Conservation (phyloP, 768 basidiomycete genomes). For the Panaeolus cyanescens region DNA sequence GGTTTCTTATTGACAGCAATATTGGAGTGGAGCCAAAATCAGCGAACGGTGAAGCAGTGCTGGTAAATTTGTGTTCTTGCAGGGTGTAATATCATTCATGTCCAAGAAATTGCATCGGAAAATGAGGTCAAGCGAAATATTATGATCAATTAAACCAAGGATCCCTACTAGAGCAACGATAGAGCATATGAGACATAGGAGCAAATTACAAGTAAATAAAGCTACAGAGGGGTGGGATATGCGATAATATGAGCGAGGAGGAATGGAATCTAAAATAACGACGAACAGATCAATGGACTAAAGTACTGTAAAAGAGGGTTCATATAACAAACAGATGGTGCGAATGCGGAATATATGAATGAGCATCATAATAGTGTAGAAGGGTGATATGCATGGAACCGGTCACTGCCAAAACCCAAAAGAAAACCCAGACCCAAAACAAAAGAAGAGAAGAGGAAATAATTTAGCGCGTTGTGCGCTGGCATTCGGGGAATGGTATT, state of each 20-base stretch:
- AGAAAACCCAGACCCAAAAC: conserved; percentile 7
- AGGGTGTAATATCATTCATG: too few relatives aligned
- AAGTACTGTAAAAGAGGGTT: background rate
- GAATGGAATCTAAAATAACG: conserved; percentile 2
- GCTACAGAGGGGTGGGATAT: background rate
- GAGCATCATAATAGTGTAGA: background rate
- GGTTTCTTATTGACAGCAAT: background rate
- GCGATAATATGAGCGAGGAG: background rate
- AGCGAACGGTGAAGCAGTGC: background rate
- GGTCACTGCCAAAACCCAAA: conserved; percentile 9
- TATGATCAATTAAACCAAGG: background rate
- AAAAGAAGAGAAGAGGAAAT: background rate
- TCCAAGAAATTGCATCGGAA: too few relatives aligned
- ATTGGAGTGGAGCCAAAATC: background rate
- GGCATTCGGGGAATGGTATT: conserved; percentile 41
- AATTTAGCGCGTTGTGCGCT: conserved; percentile 33
- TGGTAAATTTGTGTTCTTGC: background rate
- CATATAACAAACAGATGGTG: conserved; percentile 3
- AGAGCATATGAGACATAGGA: background rate
- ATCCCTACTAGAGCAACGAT: background rate
- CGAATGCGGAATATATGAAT: conserved; percentile 8
- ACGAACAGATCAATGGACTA: conserved; percentile 1
- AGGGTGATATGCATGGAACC: background rate
- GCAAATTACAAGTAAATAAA: conserved; percentile 2
- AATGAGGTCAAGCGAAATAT: background rate